phyloP scores from a whole-genome alignment of 1,139 yeast genomes.

The Debaryomyces fabryi region DNA sequence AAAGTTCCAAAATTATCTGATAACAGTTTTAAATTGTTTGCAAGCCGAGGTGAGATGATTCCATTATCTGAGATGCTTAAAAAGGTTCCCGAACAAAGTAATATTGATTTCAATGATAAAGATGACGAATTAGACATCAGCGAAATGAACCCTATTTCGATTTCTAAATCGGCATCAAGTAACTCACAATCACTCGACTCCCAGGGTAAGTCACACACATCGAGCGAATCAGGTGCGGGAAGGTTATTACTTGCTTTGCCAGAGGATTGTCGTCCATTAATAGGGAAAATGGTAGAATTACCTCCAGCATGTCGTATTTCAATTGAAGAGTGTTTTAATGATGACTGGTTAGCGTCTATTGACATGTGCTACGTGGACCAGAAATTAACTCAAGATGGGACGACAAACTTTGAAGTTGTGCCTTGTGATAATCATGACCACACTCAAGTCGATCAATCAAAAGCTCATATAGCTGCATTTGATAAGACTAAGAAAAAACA shows the following conservation, averaged over 20 bases:
- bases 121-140: conserved; percentile 28
- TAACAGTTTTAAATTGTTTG: conserved; percentile 73
- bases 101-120: conserved; percentile 32
- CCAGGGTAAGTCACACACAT: conserved; percentile 53
- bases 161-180: conserved; percentile 5
- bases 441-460: conserved; percentile 87
- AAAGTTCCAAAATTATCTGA: conserved; percentile 89
- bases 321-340: conserved; percentile 80
- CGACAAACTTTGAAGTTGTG: conserved; percentile 36
- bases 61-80: conserved; percentile 46
- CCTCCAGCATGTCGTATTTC: conserved; percentile 88
- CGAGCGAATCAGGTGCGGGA: conserved; percentile 68
- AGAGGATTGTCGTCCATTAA: conserved; percentile 63
- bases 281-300: conserved; percentile 74
- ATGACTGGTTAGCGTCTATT: conserved; percentile 70
- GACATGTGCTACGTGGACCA: conserved; percentile 69
- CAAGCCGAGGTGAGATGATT: conserved; percentile 49
- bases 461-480: conserved; percentile 92
- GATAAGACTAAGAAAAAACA: conserved; percentile 71
- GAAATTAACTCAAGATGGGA: conserved; percentile 31
- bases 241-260: conserved; percentile 71
- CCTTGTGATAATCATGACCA: conserved; percentile 69
- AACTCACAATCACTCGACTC: conserved; percentile 25
- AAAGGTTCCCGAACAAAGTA: conserved; percentile 36
- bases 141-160: conserved; percentile 15